Conservation (phyloP, 495 filamentous ascomycete genomes). For the Daldinia decipiens region DNA sequence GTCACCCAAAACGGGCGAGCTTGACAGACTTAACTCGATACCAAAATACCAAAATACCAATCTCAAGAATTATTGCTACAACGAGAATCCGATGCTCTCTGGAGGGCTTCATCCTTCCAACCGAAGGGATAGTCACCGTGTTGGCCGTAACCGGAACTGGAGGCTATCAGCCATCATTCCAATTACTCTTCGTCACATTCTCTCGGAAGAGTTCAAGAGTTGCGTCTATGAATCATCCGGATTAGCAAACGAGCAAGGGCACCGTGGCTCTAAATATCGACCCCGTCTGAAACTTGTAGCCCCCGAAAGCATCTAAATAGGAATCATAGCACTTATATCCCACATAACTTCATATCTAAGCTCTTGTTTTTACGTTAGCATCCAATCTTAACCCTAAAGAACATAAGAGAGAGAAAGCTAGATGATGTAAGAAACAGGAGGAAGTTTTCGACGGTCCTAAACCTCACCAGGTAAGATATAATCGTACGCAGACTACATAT, state of each 20-base stretch:
- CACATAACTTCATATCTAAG: constrained; percentile 49
- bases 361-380: too few species aligned
- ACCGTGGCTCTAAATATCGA: background rate
- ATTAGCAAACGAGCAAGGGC: background rate
- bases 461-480: background rate
- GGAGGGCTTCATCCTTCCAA: constrained; percentile 56
- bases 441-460: background rate
- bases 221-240: background rate
- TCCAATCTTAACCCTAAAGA: too few species aligned
- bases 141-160: constrained; percentile 54
- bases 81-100: constrained; percentile 55
- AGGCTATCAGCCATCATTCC: constrained; percentile 1
- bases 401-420: background rate
- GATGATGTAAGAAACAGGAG: background rate
- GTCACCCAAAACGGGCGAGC: background rate
- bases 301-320: background rate
- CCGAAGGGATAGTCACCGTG: constrained; percentile 63
- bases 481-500: background rate
- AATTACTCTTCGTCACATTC: background rate
- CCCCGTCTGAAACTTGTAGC: background rate
- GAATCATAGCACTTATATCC: constrained; percentile 40
- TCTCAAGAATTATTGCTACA: constrained; percentile 45
- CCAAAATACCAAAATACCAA: too few species aligned
- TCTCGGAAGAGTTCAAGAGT: constrained; percentile 49
- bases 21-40: background rate